phyloP scores from a whole-genome alignment of 805 yeast genomes.

The Nakazawaea ambrosiae region DNA sequence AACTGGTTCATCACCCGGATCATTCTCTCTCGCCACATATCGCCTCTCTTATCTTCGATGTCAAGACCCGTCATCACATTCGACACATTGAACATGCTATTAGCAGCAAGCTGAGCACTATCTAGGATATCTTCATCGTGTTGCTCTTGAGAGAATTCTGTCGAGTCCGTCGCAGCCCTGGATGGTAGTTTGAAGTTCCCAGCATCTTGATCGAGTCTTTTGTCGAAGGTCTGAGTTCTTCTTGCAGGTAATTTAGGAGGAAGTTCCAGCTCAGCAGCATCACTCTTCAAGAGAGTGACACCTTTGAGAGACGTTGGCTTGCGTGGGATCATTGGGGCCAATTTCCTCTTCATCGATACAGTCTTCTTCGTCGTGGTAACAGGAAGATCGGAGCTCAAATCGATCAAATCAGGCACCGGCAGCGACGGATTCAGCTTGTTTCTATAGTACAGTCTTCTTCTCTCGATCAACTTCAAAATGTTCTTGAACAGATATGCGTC shows the following conservation, averaged over 20 bases:
- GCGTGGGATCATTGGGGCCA: slow-evolving; percentile 38
- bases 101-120: slow-evolving; percentile 9
- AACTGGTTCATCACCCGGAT: slow-evolving; percentile 31
- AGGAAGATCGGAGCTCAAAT: slow-evolving; percentile 21
- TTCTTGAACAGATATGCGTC: slow-evolving; percentile 21
- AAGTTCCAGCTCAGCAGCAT: background rate
- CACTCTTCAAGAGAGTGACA: background rate
- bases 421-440: slow-evolving; percentile 12
- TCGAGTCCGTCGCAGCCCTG: slow-evolving; percentile 1
- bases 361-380: background rate
- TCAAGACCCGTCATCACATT: slow-evolving; percentile 18
- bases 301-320: slow-evolving; percentile 39
- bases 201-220: background rate
- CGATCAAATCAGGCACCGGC: slow-evolving; percentile 26
- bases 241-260: slow-evolving; percentile 13
- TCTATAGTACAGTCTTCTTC: slow-evolving; percentile 12
- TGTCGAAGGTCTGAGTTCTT: slow-evolving; percentile 1
- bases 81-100: slow-evolving; percentile 1
- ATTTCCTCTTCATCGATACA: slow-evolving; percentile 3
- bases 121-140: background rate
- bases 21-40: slow-evolving; percentile 50
- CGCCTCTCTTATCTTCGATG: slow-evolving; percentile 40
- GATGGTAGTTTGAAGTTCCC: background rate
- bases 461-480: background rate
- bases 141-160: background rate